Base-by-base conservation (phyloP, 306 rosid species). In the Trichosanthes cucumerina region DNA sequence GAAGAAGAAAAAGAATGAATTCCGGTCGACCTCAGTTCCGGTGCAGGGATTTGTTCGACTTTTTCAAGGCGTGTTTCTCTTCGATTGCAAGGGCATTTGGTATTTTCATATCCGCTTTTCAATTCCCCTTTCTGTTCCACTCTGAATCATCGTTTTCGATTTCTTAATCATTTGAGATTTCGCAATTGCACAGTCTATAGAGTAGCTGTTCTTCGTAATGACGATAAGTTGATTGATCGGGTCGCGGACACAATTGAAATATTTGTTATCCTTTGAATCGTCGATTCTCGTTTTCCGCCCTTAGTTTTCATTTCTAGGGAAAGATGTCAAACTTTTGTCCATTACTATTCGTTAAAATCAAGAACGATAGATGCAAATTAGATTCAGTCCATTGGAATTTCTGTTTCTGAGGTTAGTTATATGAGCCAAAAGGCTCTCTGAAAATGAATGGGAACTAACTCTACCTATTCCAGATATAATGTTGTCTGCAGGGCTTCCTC, bases 141-240 rank as follows among this genome's bases (percentile, higher is more conserved):
- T 10, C 58, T 4, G 24, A 69, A 69, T 47, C 62, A 3, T 26
- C 16, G 21, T 18, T 36, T 38, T 39, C 46, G 4, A 19, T 3
- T 33, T 33, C 34, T 36, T 4, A 6, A 6, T 34, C 31, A 3
- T 11, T 1, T 2, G 4, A 24, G 21, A 16, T 52, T 12, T 23
- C 73, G 54, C 62, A 46, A 18, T 63, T 28, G 43, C 24, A 14
- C 26, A 38, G 19, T 74, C 49, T 43, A 75, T 23, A 15, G 50
- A 39, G 47, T 73, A 82, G 92, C 95, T 83, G 96, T 94, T 46
- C 88, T 90, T 77, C 88, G 96, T 96, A 94, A 92, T 80, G 98
- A 94, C 14, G 87, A 94, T 69, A 36, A 76, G 66, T 93, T 92
- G n/a, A 90, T 94, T 75, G 88, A 90, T 75, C 93, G 91, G 38